Evolutionary conservation across 768 basidiomycete species (phyloP).

Genomic region (Suillus fuscotomentosus): DNA sequence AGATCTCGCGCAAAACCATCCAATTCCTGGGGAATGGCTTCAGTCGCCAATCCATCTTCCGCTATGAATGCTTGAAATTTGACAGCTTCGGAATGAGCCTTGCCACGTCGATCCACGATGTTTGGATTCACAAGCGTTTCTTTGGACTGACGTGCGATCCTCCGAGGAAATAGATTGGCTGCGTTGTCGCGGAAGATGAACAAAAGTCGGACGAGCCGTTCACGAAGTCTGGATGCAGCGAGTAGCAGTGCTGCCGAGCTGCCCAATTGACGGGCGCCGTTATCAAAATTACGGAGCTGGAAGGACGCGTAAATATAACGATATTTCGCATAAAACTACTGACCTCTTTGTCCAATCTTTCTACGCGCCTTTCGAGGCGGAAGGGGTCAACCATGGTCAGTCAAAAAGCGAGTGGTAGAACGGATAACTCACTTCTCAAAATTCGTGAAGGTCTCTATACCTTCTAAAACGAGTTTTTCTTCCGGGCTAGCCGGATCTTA

Average conservation of each 20-base stretch:
- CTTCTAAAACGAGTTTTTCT: constrained; percentile 48
- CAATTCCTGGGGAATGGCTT: constrained; percentile 39
- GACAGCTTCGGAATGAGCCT: constrained; percentile 15
- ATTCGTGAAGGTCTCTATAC: constrained; percentile 45
- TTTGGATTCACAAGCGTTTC: constrained; percentile 28
- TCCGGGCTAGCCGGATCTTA: constrained; percentile 40
- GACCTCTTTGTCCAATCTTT: constrained; percentile 40
- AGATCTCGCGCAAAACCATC: constrained; percentile 39
- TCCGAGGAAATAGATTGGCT: constrained; percentile 43
- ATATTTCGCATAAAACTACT: not conserved
- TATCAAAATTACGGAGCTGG: constrained; percentile 43
- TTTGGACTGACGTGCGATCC: constrained; percentile 29
- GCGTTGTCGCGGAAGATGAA: constrained; percentile 46
- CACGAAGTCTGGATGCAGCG: constrained; percentile 40
- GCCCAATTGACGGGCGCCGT: constrained; percentile 44
- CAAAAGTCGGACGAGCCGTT: constrained; percentile 39
- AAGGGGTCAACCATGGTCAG: constrained; percentile 4
- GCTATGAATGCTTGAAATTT: constrained; percentile 30
- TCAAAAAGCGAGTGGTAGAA: constrained; percentile 5
- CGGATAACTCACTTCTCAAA: constrained; percentile 44
- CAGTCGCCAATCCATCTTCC: constrained; percentile 35
- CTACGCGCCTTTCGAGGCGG: constrained; percentile 28
- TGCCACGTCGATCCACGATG: constrained; percentile 17
- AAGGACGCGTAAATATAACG: not conserved
- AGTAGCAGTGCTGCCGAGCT: constrained; percentile 45